Evolutionary conservation across 1,284 basidiomycete species (phyloP), one percentile per base, ranked within the genome.

Genomic region (Tylopilus sp.): DNA sequence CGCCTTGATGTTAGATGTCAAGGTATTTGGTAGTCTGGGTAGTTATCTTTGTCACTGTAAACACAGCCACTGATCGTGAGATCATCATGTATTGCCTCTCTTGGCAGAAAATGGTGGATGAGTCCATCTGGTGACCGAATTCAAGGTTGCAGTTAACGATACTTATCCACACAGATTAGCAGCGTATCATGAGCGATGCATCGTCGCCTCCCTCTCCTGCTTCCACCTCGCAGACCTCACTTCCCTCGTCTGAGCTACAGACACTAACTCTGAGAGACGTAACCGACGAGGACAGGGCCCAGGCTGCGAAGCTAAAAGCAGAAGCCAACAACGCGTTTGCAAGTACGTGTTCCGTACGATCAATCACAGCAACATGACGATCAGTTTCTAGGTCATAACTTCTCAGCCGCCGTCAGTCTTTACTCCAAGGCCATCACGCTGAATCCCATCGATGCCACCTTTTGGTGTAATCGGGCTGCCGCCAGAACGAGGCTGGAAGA

Each of bases 321-420:
- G 77, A 87, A 57, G 94, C 93, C 11, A 96, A 96, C 73, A 84
- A 85, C 61, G 88, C 90, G 4, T 97, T 95, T 65, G 72, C 74
- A 29, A 73, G 90, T 90, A 69, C 14, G 64, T 47, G 14, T n/a
- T 30, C 20, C 5, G 8, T 46, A 21, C 20, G 44, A 54, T 53
- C 31, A 18, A 4, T 12, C 17, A 41, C 7, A 41, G 21, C 31
- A 53, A n/a, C 34, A 35, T 51, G 30, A 55, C 36, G 41, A 44
- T 53, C 14, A 3, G 31, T 15, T 6, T 54, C 26, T 30, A 82
- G 82, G 63, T 41, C 80, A 81, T 61, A 75, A 83, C 56, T 89
- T 85, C 61, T 69, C 72, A 26, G 65, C 68, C 24, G 81, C 82
- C n/a, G 86, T 88, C 42, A 74, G 77, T 20, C 70, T 93, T 37